These are phyloP conservation scores for Lipomyces orientalis DNA, from an alignment of 805 yeast genomes.

Conservation along the genomic window DNA sequence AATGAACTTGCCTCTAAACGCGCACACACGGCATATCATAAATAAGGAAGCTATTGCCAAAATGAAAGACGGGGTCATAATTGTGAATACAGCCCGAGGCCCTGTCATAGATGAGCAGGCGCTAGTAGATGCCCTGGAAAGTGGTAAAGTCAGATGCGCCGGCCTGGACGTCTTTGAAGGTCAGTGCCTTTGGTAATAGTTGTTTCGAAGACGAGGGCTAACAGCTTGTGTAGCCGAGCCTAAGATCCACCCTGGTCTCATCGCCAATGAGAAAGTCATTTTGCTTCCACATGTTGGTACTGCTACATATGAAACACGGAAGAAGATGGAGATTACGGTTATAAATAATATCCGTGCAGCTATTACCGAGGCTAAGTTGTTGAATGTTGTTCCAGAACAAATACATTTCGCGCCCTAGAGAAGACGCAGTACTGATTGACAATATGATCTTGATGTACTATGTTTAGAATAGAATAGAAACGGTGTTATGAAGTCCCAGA, in stretches of 20 bases:
- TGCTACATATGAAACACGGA: slow-evolving; percentile 71
- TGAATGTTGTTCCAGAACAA: slow-evolving; percentile 27
- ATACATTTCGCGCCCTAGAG: slow-evolving; percentile 43
- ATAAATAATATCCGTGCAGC: slow-evolving; percentile 67
- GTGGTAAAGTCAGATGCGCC: slow-evolving; percentile 60
- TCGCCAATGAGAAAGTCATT: slow-evolving; percentile 56
- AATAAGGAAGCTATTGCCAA: slow-evolving; percentile 62
- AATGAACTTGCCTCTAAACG: slow-evolving; percentile 77
- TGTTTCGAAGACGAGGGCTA: slow-evolving; percentile 41
- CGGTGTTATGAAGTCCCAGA: too few species aligned
- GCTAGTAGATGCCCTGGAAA: slow-evolving; percentile 55
- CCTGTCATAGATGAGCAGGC: slow-evolving; percentile 71
- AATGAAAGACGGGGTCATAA: slow-evolving; percentile 79
- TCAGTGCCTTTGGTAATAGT: not conserved
- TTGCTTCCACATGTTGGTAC: slow-evolving; percentile 92
- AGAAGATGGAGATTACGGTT: slow-evolving; percentile 79
- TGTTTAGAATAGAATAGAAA: not conserved
- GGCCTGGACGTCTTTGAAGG: slow-evolving; percentile 70
- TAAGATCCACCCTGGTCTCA: slow-evolving; percentile 59
- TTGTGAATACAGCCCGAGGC: slow-evolving; percentile 89
- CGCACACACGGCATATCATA: slow-evolving; percentile 70
- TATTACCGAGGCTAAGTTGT: slow-evolving; percentile 68
- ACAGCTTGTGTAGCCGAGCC: slow-evolving; percentile 55
- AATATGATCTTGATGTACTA: too few species aligned
- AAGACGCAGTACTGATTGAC: not conserved